Conservation (phyloP, 2,329 filamentous ascomycete species). For the Paraconiothyrium brasiliense region DNA sequence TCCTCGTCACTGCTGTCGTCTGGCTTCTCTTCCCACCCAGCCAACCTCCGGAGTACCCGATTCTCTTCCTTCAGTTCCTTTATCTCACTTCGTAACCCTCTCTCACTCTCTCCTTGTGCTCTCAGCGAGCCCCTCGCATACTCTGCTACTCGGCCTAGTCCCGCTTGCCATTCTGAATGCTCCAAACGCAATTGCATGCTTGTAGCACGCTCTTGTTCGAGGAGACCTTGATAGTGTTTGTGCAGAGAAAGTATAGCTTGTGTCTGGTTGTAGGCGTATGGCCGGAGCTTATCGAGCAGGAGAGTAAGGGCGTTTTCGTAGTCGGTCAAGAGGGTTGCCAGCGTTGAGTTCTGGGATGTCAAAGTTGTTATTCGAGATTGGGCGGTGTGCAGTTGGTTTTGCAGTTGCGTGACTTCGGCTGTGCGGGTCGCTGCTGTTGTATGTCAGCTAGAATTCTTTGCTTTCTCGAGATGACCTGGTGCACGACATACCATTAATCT, state of each 20-base stretch:
- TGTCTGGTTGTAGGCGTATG: slow-evolving; percentile 52
- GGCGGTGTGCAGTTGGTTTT: slow-evolving; percentile 40
- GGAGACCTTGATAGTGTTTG: slow-evolving; percentile 58
- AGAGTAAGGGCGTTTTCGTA: slow-evolving; percentile 55
- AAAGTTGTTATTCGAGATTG: slow-evolving; percentile 41
- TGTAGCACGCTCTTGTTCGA: slow-evolving; percentile 55
- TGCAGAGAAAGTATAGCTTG: slow-evolving; percentile 56
- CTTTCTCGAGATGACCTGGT: neutral
- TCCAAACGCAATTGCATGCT: slow-evolving; percentile 58
- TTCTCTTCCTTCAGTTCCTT: slow-evolving; percentile 60
- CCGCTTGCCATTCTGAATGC: slow-evolving; percentile 60
- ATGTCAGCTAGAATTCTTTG: slow-evolving; percentile 17
- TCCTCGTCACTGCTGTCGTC: slow-evolving; percentile 54
- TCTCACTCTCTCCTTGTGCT: slow-evolving; percentile 48
- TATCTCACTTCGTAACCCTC: slow-evolving; percentile 50
- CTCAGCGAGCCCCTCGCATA: slow-evolving; percentile 52
- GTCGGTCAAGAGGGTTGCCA: slow-evolving; percentile 46
- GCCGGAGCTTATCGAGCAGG: slow-evolving; percentile 49
- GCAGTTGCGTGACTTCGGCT: slow-evolving; percentile 44
- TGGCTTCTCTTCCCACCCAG: slow-evolving; percentile 55
- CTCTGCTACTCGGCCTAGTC: slow-evolving; percentile 54
- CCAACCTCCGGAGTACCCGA: slow-evolving; percentile 54
- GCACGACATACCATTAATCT: slow-evolving; percentile 39
- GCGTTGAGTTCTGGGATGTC: slow-evolving; percentile 32
- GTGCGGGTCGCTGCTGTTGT: slow-evolving; percentile 38